Evolutionary conservation across 1,139 yeast genomes (phyloP).

Genomic region (Hyphopichia burtonii): DNA sequence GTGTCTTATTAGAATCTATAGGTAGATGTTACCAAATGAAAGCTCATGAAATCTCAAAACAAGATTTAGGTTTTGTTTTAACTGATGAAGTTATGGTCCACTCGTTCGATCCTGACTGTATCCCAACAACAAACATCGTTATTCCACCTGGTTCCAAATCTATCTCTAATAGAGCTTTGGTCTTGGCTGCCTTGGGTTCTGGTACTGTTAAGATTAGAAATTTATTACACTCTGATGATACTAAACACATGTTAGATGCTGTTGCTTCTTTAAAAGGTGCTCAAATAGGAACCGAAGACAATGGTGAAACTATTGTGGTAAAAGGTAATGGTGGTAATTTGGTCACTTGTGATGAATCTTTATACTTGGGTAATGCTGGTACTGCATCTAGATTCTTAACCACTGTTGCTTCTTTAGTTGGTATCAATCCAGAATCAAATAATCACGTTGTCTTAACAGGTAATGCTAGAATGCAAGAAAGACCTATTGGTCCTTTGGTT

Average conservation of each 20-base stretch:
- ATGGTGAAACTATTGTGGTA: constrained; percentile 84
- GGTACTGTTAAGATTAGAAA: constrained; percentile 85
- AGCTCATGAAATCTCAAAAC: constrained; percentile 82
- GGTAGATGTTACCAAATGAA: constrained; percentile 87
- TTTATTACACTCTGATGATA: constrained; percentile 91
- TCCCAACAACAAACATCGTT: constrained; percentile 48
- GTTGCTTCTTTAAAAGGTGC: constrained; percentile 81
- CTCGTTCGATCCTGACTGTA: constrained; percentile 39
- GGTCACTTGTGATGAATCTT: constrained; percentile 55
- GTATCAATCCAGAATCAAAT: constrained; percentile 31
- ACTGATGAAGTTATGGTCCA: constrained; percentile 79
- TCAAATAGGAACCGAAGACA: constrained; percentile 72
- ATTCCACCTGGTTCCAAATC: constrained; percentile 97
- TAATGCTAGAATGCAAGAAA: constrained; percentile 93
- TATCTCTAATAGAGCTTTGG: constrained; percentile 90
- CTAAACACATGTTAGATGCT: constrained; percentile 92
- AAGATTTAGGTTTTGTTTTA: constrained; percentile 74
- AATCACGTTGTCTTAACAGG: constrained; percentile 74
- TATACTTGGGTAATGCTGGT: constrained; percentile 96
- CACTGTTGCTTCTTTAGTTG: constrained; percentile 82
- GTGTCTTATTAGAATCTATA: constrained; percentile 77
- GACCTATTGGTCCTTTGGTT: constrained; percentile 96
- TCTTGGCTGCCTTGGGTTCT: constrained; percentile 85
- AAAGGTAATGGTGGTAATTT: constrained; percentile 84
- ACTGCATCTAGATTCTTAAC: constrained; percentile 96